Percentiles rank a stretch among this genome's conserved stretches.
Conservation (phyloP, 164 flowering plant species). For the Malania oleifera region DNA sequence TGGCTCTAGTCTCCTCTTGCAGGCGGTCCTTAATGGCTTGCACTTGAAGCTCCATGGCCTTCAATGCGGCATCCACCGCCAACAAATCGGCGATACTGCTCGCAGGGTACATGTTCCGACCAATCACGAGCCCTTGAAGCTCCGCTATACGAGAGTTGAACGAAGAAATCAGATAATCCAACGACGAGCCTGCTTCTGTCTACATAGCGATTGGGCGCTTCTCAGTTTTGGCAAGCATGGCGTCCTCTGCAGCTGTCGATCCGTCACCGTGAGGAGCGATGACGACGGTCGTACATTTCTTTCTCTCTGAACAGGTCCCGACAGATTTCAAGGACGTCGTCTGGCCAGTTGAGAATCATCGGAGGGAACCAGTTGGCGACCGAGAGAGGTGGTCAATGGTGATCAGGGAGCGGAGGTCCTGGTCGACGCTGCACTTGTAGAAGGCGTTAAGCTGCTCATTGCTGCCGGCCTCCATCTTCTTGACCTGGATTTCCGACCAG, state of each 20-base stretch:
- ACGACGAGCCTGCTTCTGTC: constrained; percentile 28
- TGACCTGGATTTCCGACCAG: no score
- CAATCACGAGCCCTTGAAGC: constrained; percentile 82
- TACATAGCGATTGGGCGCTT: constrained; percentile 50
- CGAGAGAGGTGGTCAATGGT: no score
- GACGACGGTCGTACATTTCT: constrained; percentile 3
- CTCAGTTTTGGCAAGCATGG: constrained; percentile 26
- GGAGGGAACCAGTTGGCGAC: no score
- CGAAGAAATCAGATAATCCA: constrained; percentile 60
- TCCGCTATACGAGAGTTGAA: constrained; percentile 73
- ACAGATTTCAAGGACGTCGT: no score
- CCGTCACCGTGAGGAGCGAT: constrained; percentile 54
- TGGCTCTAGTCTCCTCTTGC: constrained; percentile 68
- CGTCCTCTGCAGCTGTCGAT: constrained; percentile 29
- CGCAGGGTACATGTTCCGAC: constrained; percentile 81
- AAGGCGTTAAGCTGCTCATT: no score
- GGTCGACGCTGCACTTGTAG: no score
- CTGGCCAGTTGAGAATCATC: no score
- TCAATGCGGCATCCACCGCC: constrained; percentile 55
- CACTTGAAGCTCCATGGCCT: constrained; percentile 80
- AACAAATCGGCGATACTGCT: constrained; percentile 57
- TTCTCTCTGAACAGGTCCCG: not conserved
- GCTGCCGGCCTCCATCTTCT: no score
- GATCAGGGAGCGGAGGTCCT: no score
- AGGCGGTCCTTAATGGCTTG: constrained; percentile 66